phyloP scores from a whole-genome alignment of 257 asterid genomes.

The Lycium barbarum region DNA sequence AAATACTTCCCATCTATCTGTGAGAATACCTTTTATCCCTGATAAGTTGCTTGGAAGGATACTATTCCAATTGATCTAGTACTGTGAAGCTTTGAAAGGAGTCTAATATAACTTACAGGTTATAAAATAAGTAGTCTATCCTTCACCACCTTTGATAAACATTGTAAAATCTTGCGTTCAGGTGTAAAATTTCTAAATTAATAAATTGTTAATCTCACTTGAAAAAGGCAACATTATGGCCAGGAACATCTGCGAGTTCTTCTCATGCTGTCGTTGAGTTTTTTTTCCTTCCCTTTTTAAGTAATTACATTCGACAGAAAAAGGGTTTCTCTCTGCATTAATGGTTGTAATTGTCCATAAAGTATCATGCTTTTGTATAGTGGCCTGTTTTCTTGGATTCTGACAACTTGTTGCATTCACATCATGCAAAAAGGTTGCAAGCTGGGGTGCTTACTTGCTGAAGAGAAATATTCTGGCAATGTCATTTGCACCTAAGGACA shows the following conservation, averaged over 20 bases:
- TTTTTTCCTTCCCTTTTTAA: background rate
- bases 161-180: background rate
- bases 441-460: constrained; percentile 96
- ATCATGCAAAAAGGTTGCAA: constrained; percentile 66
- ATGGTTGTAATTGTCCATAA: constrained; percentile 6
- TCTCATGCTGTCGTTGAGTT: background rate
- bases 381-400: background rate
- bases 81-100: background rate
- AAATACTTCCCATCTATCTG: background rate
- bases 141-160: background rate
- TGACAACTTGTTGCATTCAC: background rate
- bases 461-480: constrained; percentile 81
- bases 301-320: background rate
- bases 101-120: background rate
- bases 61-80: background rate
- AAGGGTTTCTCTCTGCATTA: background rate
- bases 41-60: background rate
- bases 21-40: background rate
- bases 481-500: constrained; percentile 95
- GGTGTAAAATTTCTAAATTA: background rate
- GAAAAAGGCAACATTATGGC: background rate
- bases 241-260: background rate
- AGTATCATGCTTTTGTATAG: background rate
- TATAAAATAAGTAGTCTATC: background rate
- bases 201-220: background rate